Conservation (phyloP, 2,329 filamentous ascomycete genomes). For the Sporothrix globosa region DNA sequence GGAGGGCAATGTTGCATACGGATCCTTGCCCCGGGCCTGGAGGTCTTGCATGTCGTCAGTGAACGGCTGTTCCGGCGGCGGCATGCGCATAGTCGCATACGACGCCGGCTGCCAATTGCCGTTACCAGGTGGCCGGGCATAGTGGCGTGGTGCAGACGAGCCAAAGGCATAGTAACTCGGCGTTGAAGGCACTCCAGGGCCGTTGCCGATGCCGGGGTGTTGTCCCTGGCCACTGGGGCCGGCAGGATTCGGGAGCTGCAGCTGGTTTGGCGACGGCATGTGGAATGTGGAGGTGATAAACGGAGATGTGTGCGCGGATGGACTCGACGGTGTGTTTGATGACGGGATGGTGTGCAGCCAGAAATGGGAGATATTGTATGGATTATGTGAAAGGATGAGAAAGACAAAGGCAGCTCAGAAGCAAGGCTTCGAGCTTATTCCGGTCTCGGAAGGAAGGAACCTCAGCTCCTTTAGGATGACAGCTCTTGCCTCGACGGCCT, state of each 20-base stretch:
- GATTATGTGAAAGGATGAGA: neutral
- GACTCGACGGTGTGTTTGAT: neutral
- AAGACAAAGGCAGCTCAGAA: neutral
- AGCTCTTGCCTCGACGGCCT: neutral
- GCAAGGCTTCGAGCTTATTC: neutral
- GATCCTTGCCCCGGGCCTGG: conserved; percentile 63
- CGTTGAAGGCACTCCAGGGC: neutral
- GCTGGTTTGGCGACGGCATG: conserved; percentile 7
- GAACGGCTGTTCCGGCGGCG: conserved; percentile 40
- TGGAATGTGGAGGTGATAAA: neutral
- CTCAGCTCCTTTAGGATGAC: too few species aligned
- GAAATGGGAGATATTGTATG: neutral
- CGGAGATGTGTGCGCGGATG: neutral
- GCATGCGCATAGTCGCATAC: conserved; percentile 8
- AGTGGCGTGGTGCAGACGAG: neutral
- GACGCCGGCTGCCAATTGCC: neutral
- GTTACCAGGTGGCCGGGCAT: neutral
- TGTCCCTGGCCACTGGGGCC: conserved; percentile 3
- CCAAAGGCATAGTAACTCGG: neutral
- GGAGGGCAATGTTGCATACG: conserved; percentile 37
- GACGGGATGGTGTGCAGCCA: neutral
- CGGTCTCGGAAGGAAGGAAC: conserved; percentile 15
- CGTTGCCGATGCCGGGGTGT: neutral
- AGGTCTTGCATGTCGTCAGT: conserved; percentile 59
- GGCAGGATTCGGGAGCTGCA: neutral